Percentiles rank a stretch among this genome's conserved stretches.
Conservation (phyloP, 768 basidiomycete species). For the Daedalea quercina region DNA sequence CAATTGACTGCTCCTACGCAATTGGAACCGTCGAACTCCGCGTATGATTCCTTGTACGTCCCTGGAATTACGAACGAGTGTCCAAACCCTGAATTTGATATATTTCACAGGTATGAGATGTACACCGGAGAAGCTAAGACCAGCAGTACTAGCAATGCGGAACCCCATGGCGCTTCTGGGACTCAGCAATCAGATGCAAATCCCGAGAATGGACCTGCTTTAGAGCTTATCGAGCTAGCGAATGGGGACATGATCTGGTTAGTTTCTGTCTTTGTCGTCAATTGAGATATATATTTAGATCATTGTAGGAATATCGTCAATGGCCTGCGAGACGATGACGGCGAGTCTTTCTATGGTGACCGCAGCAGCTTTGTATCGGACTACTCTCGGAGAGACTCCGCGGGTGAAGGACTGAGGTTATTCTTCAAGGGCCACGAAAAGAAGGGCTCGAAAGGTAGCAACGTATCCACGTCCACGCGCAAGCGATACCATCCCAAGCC, state of each 20-base stretch:
- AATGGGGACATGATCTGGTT: conserved; percentile 86
- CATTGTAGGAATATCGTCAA: conserved; percentile 71
- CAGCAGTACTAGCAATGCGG: conserved; percentile 28
- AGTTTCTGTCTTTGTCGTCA: conserved; percentile 15
- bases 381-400: conserved; percentile 46
- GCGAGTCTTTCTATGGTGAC: conserved; percentile 58
- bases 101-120: conserved; percentile 63
- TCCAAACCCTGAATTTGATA: not conserved
- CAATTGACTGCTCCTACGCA: conserved; percentile 31
- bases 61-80: not conserved
- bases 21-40: conserved; percentile 60
- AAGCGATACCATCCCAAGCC: conserved; percentile 37
- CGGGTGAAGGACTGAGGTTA: conserved; percentile 59
- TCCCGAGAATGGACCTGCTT: conserved; percentile 43
- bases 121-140: conserved; percentile 55
- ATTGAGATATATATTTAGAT: conserved; percentile 4
- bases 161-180: conserved; percentile 22
- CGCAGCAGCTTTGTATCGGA: conserved; percentile 73
- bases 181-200: conserved; percentile 15
- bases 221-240: conserved; percentile 79
- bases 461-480: conserved; percentile 48
- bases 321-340: conserved; percentile 71
- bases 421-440: conserved; percentile 72
- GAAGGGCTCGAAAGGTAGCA: conserved; percentile 61
- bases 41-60: conserved; percentile 76